A percentile compares a stretch with the other conserved stretches of the same genome.
Conservation (phyloP, 2,329 filamentous ascomycete genomes). For the Gnomoniopsis smithogilvyi region DNA sequence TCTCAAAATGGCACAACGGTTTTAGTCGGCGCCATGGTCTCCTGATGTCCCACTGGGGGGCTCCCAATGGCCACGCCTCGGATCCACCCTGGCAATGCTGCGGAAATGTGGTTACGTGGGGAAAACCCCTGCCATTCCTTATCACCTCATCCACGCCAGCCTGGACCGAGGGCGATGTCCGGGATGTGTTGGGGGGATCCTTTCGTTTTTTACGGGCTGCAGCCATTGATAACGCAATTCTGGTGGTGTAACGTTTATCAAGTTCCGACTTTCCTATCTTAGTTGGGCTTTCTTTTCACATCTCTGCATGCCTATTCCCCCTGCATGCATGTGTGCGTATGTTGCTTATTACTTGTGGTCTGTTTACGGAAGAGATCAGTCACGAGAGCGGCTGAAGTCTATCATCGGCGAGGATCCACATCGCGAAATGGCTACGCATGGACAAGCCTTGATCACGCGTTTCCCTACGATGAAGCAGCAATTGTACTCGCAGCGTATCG, state of each 20-base stretch:
- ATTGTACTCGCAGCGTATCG: too few relatives aligned
- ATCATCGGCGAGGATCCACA: neutral
- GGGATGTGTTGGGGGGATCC: too few relatives aligned
- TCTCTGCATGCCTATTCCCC: neutral
- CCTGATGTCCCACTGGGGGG: too few relatives aligned
- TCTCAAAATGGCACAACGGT: too few relatives aligned
- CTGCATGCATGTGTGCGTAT: neutral
- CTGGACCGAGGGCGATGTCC: neutral
- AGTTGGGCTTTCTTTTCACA: neutral
- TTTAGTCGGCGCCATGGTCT: too few relatives aligned
- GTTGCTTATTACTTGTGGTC: neutral
- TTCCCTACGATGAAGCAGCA: too few relatives aligned
- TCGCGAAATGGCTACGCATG: too few relatives aligned
- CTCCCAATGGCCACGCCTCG: too few relatives aligned
- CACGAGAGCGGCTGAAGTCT: neutral
- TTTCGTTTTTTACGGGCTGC: too few relatives aligned
- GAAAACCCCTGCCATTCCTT: neutral
- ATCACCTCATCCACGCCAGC: neutral
- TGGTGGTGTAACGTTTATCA: slow-evolving; percentile 6
- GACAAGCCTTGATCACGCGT: too few relatives aligned
- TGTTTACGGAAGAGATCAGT: neutral
- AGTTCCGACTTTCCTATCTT: slow-evolving; percentile 6
- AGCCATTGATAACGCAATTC: slow-evolving; percentile 6
- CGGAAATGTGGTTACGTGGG: too few relatives aligned
- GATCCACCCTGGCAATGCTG: too few relatives aligned